Evolutionary conservation across 164 flowering plant species (phyloP), one percentile per base, ranked within the genome.

Genomic region (Annona squamosa): DNA sequence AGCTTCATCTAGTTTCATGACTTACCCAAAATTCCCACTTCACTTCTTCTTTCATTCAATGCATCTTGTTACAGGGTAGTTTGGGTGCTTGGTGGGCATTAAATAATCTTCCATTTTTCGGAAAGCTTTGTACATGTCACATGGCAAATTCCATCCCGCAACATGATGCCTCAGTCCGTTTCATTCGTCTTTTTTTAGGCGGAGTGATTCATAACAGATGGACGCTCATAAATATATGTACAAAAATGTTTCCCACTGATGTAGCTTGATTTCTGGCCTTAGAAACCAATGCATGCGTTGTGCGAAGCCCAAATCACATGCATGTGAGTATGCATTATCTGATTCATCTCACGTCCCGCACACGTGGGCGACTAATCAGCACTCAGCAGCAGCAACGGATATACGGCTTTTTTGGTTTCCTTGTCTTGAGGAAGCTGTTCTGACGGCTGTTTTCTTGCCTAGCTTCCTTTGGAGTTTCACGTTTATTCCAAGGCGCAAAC

Each of bases 21-120:
- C 68, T 10, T 66, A 13, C 68, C 68, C 9, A 42, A 10, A 66
- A 66, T 41, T 9, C 68, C 46, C 68, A 13, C 16, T 4, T 66
- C 68, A 66, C 16, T 46, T 46, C n/a, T 66, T 43, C 41, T 64
- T 13, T 66, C 68, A 66, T 66, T 66, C 10, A 66, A 66, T 66
- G 68, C 46, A 42, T 41, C 46, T 66, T 66, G 68, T 66, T 66
- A 66, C 68, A 65, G 10, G 68, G 68, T 43, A 66, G 68, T 66
- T 66, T 42, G 42, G 68, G 68, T 66, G 68, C 68, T 66, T 66
- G 68, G 6, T 42, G 12, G 68, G n/a, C 68, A 66, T 66, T 66
- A 66, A 66, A 44, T 66, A 13, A 16, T 17, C 46, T 41, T 41
- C 48, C 13, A 44, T 42, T 44, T 43, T 66, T 41, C 12, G 9